Evolutionary conservation across 139 green algal genomes (phyloP).

Genomic region (Desmodesmus armatus): DNA sequence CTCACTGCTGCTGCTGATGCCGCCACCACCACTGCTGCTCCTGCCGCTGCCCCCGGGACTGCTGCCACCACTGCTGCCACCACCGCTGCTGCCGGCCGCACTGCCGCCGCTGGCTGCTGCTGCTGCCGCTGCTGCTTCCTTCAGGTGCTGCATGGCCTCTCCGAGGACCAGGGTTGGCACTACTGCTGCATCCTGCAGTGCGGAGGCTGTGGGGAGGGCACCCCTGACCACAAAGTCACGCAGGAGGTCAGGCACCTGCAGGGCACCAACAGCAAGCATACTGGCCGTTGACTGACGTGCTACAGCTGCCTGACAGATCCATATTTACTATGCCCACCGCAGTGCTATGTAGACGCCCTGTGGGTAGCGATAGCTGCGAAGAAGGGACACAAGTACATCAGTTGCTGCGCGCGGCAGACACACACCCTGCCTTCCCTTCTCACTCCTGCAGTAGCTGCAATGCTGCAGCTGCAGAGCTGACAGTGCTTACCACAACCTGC

Average conservation of each 20-base stretch:
- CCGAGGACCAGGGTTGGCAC: not conserved
- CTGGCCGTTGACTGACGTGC: not conserved
- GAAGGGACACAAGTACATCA: not conserved
- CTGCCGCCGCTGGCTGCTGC: slow-evolving; percentile 12
- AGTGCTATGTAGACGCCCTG: not conserved
- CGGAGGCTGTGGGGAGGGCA: not conserved
- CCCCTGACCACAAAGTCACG: slow-evolving; percentile 4
- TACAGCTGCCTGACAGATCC: not conserved
- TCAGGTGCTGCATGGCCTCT: slow-evolving; percentile 2
- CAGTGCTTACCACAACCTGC: not conserved
- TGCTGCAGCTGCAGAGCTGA: not conserved
- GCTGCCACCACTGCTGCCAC: not conserved
- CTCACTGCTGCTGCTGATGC: slow-evolving; percentile 9
- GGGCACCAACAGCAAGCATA: not conserved
- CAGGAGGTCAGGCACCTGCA: slow-evolving; percentile 34
- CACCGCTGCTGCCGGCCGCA: not conserved
- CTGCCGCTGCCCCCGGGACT: not conserved
- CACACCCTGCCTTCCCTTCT: not conserved
- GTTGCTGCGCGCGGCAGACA: not conserved
- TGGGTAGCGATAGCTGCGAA: not conserved
- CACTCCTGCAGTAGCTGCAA: not conserved
- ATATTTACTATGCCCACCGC: not conserved
- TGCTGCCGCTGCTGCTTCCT: slow-evolving; percentile 19
- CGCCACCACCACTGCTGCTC: slow-evolving; percentile 21
- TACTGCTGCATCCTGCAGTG: slow-evolving; percentile 29